Evolutionary conservation across 805 yeast species (phyloP).

Genomic region (Ascoidea tarda): DNA sequence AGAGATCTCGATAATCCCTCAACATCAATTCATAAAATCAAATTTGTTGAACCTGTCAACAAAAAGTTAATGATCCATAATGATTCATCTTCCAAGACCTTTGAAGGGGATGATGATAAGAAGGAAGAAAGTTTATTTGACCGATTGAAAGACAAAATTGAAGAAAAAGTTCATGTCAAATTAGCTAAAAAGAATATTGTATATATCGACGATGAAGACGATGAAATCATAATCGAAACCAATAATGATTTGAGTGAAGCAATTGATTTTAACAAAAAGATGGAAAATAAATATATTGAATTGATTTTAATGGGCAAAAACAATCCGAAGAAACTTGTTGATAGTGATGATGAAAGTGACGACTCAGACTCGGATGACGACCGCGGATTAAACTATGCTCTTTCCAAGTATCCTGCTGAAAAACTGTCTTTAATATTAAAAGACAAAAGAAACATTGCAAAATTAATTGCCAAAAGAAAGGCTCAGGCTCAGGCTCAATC

Average conservation of each 20-base stretch:
- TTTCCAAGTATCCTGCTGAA: background rate
- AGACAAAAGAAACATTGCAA: background rate
- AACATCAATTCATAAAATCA: background rate
- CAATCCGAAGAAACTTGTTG: background rate
- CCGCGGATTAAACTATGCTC: no score
- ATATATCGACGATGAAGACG: background rate
- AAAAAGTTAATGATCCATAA: background rate
- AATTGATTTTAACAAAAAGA: background rate
- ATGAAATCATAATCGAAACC: background rate
- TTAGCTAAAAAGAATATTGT: no score
- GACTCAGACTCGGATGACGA: background rate
- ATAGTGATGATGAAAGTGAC: background rate
- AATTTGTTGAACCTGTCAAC: background rate
- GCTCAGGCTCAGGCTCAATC: background rate
- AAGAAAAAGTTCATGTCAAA: background rate
- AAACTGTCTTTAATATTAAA: no score
- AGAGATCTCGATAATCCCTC: background rate
- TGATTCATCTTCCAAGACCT: no score
- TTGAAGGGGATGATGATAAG: no score
- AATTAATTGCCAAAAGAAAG: background rate
- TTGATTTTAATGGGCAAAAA: background rate
- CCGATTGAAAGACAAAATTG: background rate
- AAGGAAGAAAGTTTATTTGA: background rate
- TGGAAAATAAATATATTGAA: background rate
- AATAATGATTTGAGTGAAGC: background rate